Evolutionary conservation across 2,329 filamentous ascomycete species (phyloP), one percentile per base, ranked within the genome.

Genomic region (Tolypocladium nubicola): DNA sequence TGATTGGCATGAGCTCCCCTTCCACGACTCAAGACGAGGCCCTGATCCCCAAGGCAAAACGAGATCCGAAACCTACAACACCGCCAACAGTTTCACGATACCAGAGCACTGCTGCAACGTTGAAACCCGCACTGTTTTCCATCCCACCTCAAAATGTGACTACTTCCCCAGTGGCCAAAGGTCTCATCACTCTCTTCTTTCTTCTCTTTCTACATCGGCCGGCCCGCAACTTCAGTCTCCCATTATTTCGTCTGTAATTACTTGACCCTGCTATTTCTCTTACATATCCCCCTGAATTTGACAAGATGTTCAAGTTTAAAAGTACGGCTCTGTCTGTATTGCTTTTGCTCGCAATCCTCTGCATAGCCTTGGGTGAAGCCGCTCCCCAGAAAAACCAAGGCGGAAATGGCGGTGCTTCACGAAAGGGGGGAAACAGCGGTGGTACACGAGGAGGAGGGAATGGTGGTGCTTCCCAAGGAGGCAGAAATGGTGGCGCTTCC

Each of bases 371-470:
- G 8, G 21, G 37, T 23, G 41, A 53, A 54, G 57, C 57, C n/a
- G 50, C 43, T 19, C 57, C 57, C 8, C 54, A 58, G 54, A 52
- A 54, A 16, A 57, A 55, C 13, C 4, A 13, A 7, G 55, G 56
- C 38, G 38, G 57, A 8, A 45, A 55, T 11, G 37, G 26, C 23
- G 23, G 19, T 1, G 43, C 30, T 33, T n/a, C n/a, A n/a, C n/a
- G n/a, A n/a, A n/a, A n/a, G n/a, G n/a, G n/a, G n/a, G n/a, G n/a
- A n/a, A n/a, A n/a, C n/a, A n/a, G 23, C 23, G 23, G 23, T 26
- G 23, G 23, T 2, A 26, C 23, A 26, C 23, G 23, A 26, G 23
- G 23, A 26, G 23, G 23, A 2, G 23, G 23, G 4, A 26, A 26
- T 26, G 23, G 23, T 3, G 23, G 23, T 26, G 23, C 23, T 26